A percentile compares a stretch with the other conserved stretches of the same genome.
Conservation (phyloP, 225 moss, liverwort and hornwort species). For the Rhytidiadelphus loreus region DNA sequence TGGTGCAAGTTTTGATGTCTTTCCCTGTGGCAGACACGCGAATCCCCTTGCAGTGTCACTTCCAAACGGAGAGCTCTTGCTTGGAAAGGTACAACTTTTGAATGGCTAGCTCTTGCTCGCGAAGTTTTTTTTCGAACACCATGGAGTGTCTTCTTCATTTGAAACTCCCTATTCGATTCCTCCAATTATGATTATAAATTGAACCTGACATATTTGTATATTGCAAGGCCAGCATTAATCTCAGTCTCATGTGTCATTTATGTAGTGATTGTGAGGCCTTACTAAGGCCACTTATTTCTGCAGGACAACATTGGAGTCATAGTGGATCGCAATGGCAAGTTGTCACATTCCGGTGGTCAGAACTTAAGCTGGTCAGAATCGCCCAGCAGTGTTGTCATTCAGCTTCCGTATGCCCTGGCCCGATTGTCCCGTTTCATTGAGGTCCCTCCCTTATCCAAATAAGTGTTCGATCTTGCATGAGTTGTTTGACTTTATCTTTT, state of each 20-base stretch:
- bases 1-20: constrained; percentile 68
- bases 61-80: constrained; percentile 67
- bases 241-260: neutral
- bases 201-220: neutral
- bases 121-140: neutral
- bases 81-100: constrained; percentile 56
- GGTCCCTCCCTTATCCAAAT: constrained; percentile 25
- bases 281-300: neutral
- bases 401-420: constrained; percentile 85
- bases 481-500: neutral
- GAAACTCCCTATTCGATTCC: neutral
- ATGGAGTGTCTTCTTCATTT: neutral
- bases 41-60: constrained; percentile 67
- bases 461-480: neutral
- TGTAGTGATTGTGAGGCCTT: neutral
- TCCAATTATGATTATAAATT: neutral
- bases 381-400: constrained; percentile 66
- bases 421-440: constrained; percentile 85
- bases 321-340: constrained; percentile 79
- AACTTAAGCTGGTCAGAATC: constrained; percentile 95
- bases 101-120: neutral
- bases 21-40: constrained; percentile 74
- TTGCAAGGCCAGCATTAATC: neutral
- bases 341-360: constrained; percentile 65
- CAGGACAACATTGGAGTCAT: constrained; percentile 97